Conservation (phyloP, 2,329 filamentous ascomycete genomes). For the Grosmannia huntii region DNA sequence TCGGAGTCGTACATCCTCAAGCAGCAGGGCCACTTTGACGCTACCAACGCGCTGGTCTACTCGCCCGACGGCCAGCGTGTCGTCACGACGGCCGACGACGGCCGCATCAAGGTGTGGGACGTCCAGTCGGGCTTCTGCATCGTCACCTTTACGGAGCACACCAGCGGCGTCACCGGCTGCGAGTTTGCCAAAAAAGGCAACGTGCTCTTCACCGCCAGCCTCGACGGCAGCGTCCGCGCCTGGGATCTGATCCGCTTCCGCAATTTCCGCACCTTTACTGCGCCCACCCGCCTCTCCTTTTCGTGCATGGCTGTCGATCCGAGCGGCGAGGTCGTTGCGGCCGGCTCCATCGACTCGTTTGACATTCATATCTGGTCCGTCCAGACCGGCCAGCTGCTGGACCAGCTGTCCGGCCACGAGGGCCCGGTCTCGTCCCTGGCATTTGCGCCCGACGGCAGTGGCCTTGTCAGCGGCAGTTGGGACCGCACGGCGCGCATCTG, state of each 20-base stretch:
- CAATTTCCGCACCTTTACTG: slow-evolving; percentile 96
- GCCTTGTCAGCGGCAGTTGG: slow-evolving; percentile 88
- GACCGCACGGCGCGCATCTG: slow-evolving; percentile 90
- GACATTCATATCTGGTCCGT: slow-evolving; percentile 98
- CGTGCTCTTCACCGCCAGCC: slow-evolving; percentile 85
- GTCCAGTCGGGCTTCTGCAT: slow-evolving; percentile 93
- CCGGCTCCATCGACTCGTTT: slow-evolving; percentile 89
- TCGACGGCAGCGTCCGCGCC: slow-evolving; percentile 87
- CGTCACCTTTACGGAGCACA: slow-evolving; percentile 95
- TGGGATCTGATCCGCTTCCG: slow-evolving; percentile 95
- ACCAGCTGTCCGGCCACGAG: slow-evolving; percentile 83
- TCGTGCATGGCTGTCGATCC: slow-evolving; percentile 93
- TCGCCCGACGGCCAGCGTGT: slow-evolving; percentile 88
- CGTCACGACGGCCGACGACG: slow-evolving; percentile 88
- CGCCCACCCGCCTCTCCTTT: slow-evolving; percentile 81
- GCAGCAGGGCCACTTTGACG: slow-evolving; percentile 93
- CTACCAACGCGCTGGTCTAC: slow-evolving; percentile 86
- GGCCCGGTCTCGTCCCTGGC: slow-evolving; percentile 80
- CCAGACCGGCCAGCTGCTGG: slow-evolving; percentile 88
- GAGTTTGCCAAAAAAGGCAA: slow-evolving; percentile 93
- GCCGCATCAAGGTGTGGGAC: slow-evolving; percentile 98
- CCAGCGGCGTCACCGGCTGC: slow-evolving; percentile 83
- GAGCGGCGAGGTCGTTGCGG: slow-evolving; percentile 90
- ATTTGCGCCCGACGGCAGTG: slow-evolving; percentile 76
- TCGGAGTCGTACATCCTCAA: slow-evolving; percentile 98